phyloP scores from a whole-genome alignment of 148 eudicot genomes.

The Polygonum maritimum region DNA sequence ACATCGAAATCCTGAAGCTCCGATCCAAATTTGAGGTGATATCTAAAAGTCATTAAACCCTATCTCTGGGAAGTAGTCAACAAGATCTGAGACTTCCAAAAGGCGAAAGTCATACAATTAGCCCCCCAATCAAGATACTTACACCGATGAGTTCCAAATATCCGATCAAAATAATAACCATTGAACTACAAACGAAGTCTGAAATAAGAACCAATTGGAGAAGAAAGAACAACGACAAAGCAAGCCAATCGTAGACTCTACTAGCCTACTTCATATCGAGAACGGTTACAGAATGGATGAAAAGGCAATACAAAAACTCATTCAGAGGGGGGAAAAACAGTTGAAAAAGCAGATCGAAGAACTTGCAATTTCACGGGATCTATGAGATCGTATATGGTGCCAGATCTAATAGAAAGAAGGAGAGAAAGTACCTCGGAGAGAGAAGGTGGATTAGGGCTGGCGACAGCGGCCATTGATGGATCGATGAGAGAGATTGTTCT shows the following conservation, averaged over 20 bases:
- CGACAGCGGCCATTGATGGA: conserved; percentile 25
- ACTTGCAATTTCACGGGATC: not conserved
- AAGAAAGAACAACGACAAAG: not conserved
- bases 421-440: conserved; percentile 21
- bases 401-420: not conserved
- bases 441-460: conserved; percentile 7
- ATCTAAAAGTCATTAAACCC: not conserved
- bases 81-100: not conserved
- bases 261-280: not conserved
- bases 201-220: not conserved
- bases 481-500: not conserved
- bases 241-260: not conserved
- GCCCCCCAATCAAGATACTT: not conserved
- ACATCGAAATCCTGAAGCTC: not conserved
- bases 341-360: not conserved
- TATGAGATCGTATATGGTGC: not conserved
- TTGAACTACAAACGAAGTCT: not conserved
- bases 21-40: not conserved
- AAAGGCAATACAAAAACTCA: not conserved
- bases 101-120: not conserved
- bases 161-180: not conserved
- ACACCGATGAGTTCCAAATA: not conserved
- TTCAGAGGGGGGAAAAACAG: not conserved
- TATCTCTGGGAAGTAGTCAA: not conserved
- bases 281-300: not conserved